Base-by-base conservation (phyloP, 75 land plant species). In the Pseudotsuga menziesii region DNA sequence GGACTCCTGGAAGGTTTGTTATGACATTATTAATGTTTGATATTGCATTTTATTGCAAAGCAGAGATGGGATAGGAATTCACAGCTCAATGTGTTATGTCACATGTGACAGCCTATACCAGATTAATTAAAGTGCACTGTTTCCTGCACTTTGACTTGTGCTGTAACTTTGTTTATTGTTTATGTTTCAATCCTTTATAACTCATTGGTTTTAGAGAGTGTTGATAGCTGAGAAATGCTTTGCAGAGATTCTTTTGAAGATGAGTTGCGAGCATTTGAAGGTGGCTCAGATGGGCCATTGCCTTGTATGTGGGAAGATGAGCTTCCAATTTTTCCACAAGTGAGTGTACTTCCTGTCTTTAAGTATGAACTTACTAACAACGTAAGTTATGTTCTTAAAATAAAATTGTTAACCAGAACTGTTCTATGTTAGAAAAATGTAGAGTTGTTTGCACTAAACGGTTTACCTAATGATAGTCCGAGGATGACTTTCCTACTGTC, bases 201-300 rank as follows among this genome's bases (percentile, higher is more conserved):
- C 27, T 20, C 74, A 61, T 4, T 8, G 57, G 25, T 22, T 32
- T 73, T 14, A 58, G 32, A 17, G 39, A 57, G 26, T 3, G 11
- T 14, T 41, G 52, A 22, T 69, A 69, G 17, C 72, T 41, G 44
- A 69, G 72, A 54, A 57, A 20, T n/a, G 22, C n/a, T 56, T 56
- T 72, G 5, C 79, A 97, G 99, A 82, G 99, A 97, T 80, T 91
- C 87, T 78, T 94, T 92, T 87, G 98, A 97, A 78, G 99, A 97
- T 81, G 99, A 97, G 82, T 82, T 97, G 61, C 88, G 99, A 58
- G 95, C 93, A 64, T 97, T 97, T 84, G 89, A 94, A 79, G 99
- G 99, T 60, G 93, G 98, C 75, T 86, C 80, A 64, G 95, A 94
- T 87, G 99, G 99, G 14, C 78, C 91, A 41, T 56, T 92, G 81